Evolutionary conservation across 2,329 filamentous ascomycete species (phyloP).

Genomic region (Pyricularia grisea): DNA sequence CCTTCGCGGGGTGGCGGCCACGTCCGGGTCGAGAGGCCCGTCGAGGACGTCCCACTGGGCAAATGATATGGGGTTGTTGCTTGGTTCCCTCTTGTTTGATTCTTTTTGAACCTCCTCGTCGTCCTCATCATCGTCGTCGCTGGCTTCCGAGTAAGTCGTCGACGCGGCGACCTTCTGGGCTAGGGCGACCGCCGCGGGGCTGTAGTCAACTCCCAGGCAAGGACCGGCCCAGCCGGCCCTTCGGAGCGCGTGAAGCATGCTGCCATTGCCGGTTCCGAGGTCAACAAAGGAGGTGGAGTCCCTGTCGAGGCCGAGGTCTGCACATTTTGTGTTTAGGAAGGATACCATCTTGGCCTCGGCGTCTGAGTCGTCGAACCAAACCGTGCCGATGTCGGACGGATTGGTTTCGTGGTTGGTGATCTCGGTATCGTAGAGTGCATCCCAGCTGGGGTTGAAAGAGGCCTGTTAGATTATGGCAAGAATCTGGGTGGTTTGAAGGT

Average conservation of each 20-base stretch:
- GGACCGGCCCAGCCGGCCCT: slow-evolving; percentile 54
- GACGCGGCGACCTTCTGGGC: slow-evolving; percentile 52
- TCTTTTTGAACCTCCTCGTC: slow-evolving; percentile 14
- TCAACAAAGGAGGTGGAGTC: slow-evolving; percentile 58
- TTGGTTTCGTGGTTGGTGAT: slow-evolving; percentile 62
- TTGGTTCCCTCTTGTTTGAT: slow-evolving; percentile 6
- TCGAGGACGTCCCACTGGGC: slow-evolving; percentile 55
- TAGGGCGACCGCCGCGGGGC: slow-evolving; percentile 61
- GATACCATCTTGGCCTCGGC: slow-evolving; percentile 73
- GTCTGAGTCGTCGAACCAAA: slow-evolving; percentile 93
- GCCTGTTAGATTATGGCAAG: not conserved
- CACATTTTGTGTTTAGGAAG: slow-evolving; percentile 44
- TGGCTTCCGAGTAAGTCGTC: slow-evolving; percentile 5
- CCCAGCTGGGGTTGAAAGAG: slow-evolving; percentile 48
- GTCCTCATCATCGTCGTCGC: not conserved
- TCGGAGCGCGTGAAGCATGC: slow-evolving; percentile 73
- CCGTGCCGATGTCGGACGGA: slow-evolving; percentile 72
- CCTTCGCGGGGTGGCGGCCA: slow-evolving; percentile 1
- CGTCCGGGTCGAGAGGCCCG: slow-evolving; percentile 26
- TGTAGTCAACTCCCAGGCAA: slow-evolving; percentile 88
- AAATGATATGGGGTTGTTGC: slow-evolving; percentile 27
- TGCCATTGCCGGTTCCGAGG: slow-evolving; percentile 89
- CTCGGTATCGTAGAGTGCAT: slow-evolving; percentile 63
- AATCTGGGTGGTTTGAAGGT: not conserved
- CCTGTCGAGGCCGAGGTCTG: slow-evolving; percentile 11